A percentile compares a stretch with the other conserved stretches of the same genome.
Evolutionary conservation across 169 alveolate species (phyloP).

Genomic region (Plasmodium malariae): DNA sequence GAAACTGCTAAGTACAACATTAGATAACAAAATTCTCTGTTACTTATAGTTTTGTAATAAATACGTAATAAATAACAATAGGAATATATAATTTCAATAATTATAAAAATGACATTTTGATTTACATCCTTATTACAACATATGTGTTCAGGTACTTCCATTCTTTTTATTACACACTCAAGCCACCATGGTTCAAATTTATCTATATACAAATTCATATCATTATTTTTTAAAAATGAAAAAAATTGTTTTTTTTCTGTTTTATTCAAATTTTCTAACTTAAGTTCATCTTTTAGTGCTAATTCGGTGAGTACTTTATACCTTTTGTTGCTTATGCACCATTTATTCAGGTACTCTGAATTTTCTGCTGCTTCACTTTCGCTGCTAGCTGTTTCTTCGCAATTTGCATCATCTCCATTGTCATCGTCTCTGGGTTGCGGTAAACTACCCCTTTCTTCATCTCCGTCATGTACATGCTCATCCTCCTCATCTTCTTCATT

Average conservation of each 20-base stretch:
- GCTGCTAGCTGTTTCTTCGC: background rate
- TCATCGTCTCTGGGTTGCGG: background rate
- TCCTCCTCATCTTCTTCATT: background rate
- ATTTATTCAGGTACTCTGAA: conserved; percentile 13
- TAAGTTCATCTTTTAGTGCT: conserved; percentile 44
- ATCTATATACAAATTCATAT: conserved; percentile 41
- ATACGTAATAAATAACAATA: conserved; percentile 68
- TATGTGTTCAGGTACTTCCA: conserved; percentile 59
- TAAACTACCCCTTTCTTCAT: background rate
- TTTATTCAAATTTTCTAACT: conserved; percentile 40
- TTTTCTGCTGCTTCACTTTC: background rate
- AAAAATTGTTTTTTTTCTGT: conserved; percentile 71
- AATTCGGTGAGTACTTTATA: conserved; percentile 62
- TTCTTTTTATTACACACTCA: conserved; percentile 61
- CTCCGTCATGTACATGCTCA: background rate
- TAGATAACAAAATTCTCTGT: conserved; percentile 45
- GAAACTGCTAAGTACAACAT: conserved; percentile 32
- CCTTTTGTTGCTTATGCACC: conserved; percentile 71
- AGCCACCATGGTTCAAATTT: conserved; percentile 68
- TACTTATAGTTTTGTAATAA: conserved; percentile 19
- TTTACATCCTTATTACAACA: conserved; percentile 38
- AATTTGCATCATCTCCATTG: background rate
- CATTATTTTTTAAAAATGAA: conserved; percentile 65
- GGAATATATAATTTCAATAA: conserved; percentile 47
- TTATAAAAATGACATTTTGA: conserved; percentile 41